phyloP scores from a whole-genome alignment of 2,329 filamentous ascomycete species.

The Aspergillus puulaauensis region DNA sequence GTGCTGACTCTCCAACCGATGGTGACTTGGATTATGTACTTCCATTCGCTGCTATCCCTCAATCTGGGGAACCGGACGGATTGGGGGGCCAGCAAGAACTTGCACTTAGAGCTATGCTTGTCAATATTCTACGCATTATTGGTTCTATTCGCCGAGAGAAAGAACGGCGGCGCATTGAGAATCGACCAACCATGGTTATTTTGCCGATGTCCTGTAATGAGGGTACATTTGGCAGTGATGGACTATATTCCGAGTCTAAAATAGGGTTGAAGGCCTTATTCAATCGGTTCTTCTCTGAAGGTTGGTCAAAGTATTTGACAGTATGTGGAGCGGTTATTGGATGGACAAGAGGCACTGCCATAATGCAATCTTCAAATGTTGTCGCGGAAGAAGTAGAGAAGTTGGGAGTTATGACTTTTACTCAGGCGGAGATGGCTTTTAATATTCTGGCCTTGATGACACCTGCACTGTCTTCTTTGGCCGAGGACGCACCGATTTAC shows the following conservation, averaged over 20 bases:
- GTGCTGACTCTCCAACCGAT: constrained; percentile 18
- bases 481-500: constrained; percentile 35
- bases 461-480: constrained; percentile 28
- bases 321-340: constrained; percentile 46
- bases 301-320: constrained; percentile 32
- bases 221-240: constrained; percentile 45
- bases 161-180: constrained; percentile 18
- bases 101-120: constrained; percentile 30
- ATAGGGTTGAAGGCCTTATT: constrained; percentile 31
- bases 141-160: constrained; percentile 29
- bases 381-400: constrained; percentile 40
- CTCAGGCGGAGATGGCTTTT: constrained; percentile 43
- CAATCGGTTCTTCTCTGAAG: constrained; percentile 20
- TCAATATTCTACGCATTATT: constrained; percentile 40
- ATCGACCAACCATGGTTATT: constrained; percentile 40
- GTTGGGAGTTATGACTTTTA: constrained; percentile 42
- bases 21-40: constrained; percentile 42
- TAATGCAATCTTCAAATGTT: constrained; percentile 46
- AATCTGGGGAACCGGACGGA: constrained; percentile 36
- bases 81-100: constrained; percentile 25
- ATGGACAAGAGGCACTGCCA: constrained; percentile 46
- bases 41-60: constrained; percentile 45
- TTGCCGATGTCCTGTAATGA: constrained; percentile 48
- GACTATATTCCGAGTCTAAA: constrained; percentile 48
- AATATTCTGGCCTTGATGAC: constrained; percentile 39